These are phyloP conservation scores for Tirmania nivea DNA, from an alignment of 495 filamentous ascomycete species.

Conservation along the genomic window DNA sequence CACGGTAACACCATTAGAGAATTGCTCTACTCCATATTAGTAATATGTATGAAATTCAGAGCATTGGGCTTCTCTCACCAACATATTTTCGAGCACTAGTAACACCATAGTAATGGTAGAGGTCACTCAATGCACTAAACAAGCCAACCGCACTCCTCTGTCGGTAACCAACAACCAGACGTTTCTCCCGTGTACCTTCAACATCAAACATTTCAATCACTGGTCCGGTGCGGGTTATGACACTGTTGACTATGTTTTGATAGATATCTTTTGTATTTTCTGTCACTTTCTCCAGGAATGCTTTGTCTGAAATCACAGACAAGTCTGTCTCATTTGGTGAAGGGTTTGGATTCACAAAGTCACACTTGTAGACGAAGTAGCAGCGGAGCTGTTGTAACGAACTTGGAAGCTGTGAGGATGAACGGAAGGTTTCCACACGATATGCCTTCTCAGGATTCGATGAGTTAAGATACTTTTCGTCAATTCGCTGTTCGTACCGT, in stretches of 20 bases:
- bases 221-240: slow-evolving; percentile 61
- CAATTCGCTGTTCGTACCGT: slow-evolving; percentile 78
- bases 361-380: slow-evolving; percentile 95
- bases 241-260: slow-evolving; percentile 72
- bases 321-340: slow-evolving; percentile 62
- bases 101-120: slow-evolving; percentile 96
- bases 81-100: slow-evolving; percentile 94
- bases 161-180: slow-evolving; percentile 82
- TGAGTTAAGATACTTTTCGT: slow-evolving; percentile 69
- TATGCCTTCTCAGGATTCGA: slow-evolving; percentile 36
- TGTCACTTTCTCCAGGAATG: slow-evolving; percentile 86
- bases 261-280: slow-evolving; percentile 89
- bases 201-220: slow-evolving; percentile 98
- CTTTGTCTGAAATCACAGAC: slow-evolving; percentile 76
- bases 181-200: slow-evolving; percentile 69
- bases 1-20: slow-evolving; percentile 92
- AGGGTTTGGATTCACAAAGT: slow-evolving; percentile 56
- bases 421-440: slow-evolving; percentile 92
- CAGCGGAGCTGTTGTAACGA: slow-evolving; percentile 56
- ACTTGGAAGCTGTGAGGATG: slow-evolving; percentile 43
- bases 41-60: slow-evolving; percentile 1
- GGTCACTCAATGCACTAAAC: slow-evolving; percentile 84
- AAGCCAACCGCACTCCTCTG: slow-evolving; percentile 78
- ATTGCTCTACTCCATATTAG: slow-evolving; percentile 40
- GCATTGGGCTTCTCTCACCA: slow-evolving; percentile 3